Base-by-base conservation (phyloP, 768 basidiomycete genomes). In the Kwoniella sp. region DNA sequence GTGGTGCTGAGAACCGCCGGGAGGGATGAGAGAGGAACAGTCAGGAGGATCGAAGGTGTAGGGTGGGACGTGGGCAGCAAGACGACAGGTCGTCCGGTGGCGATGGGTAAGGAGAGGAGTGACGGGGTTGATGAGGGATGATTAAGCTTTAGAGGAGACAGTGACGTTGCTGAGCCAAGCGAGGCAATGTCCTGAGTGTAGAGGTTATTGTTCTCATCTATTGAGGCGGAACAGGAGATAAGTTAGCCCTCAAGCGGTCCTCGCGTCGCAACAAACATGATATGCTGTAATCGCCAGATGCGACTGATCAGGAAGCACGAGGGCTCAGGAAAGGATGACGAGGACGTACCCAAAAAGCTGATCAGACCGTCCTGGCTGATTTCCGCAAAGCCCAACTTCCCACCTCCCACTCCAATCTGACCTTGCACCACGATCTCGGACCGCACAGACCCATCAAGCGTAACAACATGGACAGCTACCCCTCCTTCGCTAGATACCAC, bases 301-400 rank as follows among this genome's bases (percentile, higher is more conserved):
- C 34, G 5, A 34, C 34, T 34, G 34, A n/a, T n/a, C n/a, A n/a
- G n/a, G 23, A 13, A 41, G 13, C 23, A 2, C 17, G 12, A 48
- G 47, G 26, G n/a, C 25, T 47, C 62, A 20, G 29, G 7, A 26
- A 12, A 37, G 0, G 17, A 9, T 22, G 29, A 25, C n/a, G n/a
- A n/a, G n/a, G 37, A 54, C 73, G 56, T 50, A 75, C 76, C 65
- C 55, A 73, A 59, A 48, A 63, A 67, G 41, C 51, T 74, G 59
- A 71, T 67, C 1, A 63, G 50, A n/a, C 71, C 76, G 25, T 68
- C 66, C n/a, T 66, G 55, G 26, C 63, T 65, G 15, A 75, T 66
- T 59, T 67, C 67, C 15, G 38, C 69, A 30, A 34, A 48, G 22
- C 15, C 8, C 30, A 70, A 58, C 20, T 51, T 53, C n/a, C 48